Percentiles rank a stretch among this genome's conserved stretches.
These are phyloP conservation scores for Rhodotorula mucilaginosa DNA, from an alignment of 1,284 basidiomycete species.

Conservation along the genomic window DNA sequence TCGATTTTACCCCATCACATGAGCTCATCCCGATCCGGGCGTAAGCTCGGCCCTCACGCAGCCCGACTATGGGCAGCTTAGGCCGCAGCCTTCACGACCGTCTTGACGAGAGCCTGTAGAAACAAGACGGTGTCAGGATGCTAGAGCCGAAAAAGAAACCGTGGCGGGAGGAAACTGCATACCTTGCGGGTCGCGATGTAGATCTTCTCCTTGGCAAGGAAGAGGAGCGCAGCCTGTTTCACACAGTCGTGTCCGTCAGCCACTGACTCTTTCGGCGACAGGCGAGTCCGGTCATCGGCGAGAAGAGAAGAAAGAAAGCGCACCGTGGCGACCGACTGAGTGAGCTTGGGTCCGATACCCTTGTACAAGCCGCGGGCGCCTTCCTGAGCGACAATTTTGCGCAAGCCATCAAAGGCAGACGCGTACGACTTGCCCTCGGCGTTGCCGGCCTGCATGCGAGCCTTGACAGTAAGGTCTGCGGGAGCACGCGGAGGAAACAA, in stretches of 20 bases:
- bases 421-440: slow-evolving; percentile 63
- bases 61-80: background rate
- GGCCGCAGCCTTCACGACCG: slow-evolving; percentile 2
- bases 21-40: no score
- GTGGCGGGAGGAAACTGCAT: background rate
- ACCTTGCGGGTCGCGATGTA: slow-evolving; percentile 35
- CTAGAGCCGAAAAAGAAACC: background rate
- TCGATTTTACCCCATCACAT: no score
- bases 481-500: background rate
- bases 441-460: slow-evolving; percentile 72
- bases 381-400: slow-evolving; percentile 57
- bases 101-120: slow-evolving; percentile 6
- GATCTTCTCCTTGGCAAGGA: slow-evolving; percentile 44
- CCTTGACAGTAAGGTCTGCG: slow-evolving; percentile 68
- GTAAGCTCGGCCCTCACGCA: no score
- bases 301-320: slow-evolving; percentile 13
- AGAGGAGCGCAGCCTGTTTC: slow-evolving; percentile 41
- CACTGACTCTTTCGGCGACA: no score
- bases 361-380: slow-evolving; percentile 78
- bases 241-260: rapidly evolving
- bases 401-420: slow-evolving; percentile 67
- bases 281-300: background rate
- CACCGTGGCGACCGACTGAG: slow-evolving; percentile 68
- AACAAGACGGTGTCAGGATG: background rate
- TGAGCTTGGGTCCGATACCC: slow-evolving; percentile 78